A percentile compares a stretch with the other conserved stretches of the same genome.
Conservation (phyloP, 2,329 filamentous ascomycete genomes). For the Xylaria sp. region DNA sequence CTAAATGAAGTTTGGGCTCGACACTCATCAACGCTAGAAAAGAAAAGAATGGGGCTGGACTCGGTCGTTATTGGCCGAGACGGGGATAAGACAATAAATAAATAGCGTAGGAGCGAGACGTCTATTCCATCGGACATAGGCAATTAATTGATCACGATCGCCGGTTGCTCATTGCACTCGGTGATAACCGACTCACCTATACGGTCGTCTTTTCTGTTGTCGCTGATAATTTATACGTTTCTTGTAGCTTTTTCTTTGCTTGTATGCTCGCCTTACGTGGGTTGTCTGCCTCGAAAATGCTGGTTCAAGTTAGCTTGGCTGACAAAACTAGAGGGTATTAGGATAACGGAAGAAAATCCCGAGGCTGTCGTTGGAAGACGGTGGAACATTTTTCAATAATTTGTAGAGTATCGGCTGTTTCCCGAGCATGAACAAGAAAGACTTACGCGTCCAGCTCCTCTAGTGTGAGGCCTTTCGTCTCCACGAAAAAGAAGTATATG, state of each 20-base stretch:
- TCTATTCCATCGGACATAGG: not conserved
- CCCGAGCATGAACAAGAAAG: not conserved
- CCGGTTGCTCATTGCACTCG: not conserved
- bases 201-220: not conserved
- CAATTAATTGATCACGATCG: not conserved
- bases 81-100: not conserved
- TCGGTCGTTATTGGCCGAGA: not conserved
- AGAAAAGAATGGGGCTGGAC: not conserved
- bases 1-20: not conserved
- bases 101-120: not conserved
- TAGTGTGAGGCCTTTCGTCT: constrained; percentile 50
- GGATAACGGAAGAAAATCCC: not conserved
- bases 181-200: not conserved
- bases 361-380: not conserved
- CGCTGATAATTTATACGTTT: constrained; percentile 26
- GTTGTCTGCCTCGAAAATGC: constrained; percentile 52
- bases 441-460: constrained; percentile 47
- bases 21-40: not conserved
- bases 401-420: not conserved
- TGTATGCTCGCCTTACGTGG: constrained; percentile 48
- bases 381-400: not conserved
- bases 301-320: constrained; percentile 11
- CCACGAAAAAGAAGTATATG: constrained; percentile 51
- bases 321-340: not conserved
- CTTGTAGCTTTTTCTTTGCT: constrained; percentile 45